phyloP scores from a whole-genome alignment of 495 filamentous ascomycete genomes.

The Bacidia gigantensis region DNA sequence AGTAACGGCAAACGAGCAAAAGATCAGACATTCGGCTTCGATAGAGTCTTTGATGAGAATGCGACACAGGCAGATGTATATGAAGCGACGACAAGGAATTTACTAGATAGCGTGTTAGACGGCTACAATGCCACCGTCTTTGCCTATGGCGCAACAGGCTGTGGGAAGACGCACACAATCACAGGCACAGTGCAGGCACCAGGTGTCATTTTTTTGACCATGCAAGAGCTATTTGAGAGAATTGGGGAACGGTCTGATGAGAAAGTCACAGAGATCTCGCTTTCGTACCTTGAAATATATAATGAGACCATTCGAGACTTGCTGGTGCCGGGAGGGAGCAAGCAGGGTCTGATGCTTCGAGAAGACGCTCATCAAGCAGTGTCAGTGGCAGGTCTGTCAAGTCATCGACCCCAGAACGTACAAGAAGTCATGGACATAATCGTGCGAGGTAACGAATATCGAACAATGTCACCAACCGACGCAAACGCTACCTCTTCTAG shows the following conservation, averaged over 20 bases:
- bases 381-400: conserved; percentile 81
- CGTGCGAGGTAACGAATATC: conserved; percentile 80
- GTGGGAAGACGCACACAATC: conserved; percentile 97
- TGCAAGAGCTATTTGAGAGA: conserved; percentile 95
- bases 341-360: conserved; percentile 78
- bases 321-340: conserved; percentile 73
- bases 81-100: conserved; percentile 74
- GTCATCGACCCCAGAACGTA: conserved; percentile 76
- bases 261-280: conserved; percentile 76
- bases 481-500: conserved; percentile 96
- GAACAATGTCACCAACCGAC: conserved; percentile 93
- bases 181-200: conserved; percentile 87
- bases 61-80: conserved; percentile 89
- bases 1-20: conserved; percentile 86
- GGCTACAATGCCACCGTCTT: conserved; percentile 99
- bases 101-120: conserved; percentile 89
- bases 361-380: conserved; percentile 92
- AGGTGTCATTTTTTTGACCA: conserved; percentile 96
- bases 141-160: conserved; percentile 94
- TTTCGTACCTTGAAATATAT: conserved; percentile 98
- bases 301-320: conserved; percentile 98
- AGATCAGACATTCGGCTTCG: conserved; percentile 95
- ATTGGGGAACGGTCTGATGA: conserved; percentile 75
- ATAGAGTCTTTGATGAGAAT: conserved; percentile 93
- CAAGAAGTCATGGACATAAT: conserved; percentile 99